Evolutionary conservation across 1,139 yeast genomes (phyloP).

Genomic region (Suhomyces terraborum): DNA sequence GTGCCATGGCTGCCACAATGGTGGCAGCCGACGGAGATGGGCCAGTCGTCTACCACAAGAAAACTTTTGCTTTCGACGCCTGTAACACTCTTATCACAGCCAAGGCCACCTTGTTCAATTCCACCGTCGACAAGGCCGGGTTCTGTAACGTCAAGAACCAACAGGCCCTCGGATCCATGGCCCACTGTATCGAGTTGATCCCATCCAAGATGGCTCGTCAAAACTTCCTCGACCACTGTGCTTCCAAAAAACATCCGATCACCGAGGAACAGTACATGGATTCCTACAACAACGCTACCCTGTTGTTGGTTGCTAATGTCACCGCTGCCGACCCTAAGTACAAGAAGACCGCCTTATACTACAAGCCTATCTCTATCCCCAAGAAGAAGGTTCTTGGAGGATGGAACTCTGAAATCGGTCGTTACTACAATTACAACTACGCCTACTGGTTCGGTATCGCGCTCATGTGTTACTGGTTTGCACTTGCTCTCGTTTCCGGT

Average conservation of each 20-base stretch:
- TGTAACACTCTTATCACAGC: conserved; percentile 33
- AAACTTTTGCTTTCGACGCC: conserved; percentile 21
- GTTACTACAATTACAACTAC: conserved; percentile 43
- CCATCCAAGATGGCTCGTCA: conserved; percentile 29
- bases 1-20: conserved; percentile 3
- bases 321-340: conserved; percentile 33
- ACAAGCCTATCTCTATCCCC: conserved; percentile 32
- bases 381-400: conserved; percentile 31
- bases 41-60: conserved; percentile 12
- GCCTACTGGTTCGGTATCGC: conserved; percentile 54
- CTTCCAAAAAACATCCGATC: conserved; percentile 21
- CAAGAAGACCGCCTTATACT: conserved; percentile 30
- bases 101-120: conserved; percentile 29
- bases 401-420: conserved; percentile 39
- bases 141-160: conserved; percentile 37
- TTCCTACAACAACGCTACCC: conserved; percentile 44
- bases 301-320: conserved; percentile 28
- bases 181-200: conserved; percentile 33
- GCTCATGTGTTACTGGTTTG: conserved; percentile 51
- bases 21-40: conserved; percentile 8
- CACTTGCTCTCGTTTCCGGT: conserved; percentile 46
- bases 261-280: conserved; percentile 31
- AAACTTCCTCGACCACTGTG: conserved; percentile 30
- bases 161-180: conserved; percentile 43
- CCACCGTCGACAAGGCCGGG: conserved; percentile 25